phyloP scores from a whole-genome alignment of 2,329 filamentous ascomycete species.

The Escovopsis weberi region DNA sequence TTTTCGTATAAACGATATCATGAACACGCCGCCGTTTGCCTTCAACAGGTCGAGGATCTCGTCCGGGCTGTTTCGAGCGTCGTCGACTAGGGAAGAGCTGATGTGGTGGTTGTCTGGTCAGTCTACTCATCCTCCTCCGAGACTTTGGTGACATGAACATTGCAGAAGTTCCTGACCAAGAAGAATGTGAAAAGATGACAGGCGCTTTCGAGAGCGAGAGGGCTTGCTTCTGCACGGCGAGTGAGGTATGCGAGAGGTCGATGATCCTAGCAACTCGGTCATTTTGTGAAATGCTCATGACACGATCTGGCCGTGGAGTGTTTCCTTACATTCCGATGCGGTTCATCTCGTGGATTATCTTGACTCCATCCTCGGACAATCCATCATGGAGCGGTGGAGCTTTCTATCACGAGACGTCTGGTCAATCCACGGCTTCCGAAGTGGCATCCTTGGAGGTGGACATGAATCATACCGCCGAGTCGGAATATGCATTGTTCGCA shows the following conservation, averaged over 20 bases:
- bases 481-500: slow-evolving; percentile 8
- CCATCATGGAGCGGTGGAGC: slow-evolving; percentile 1
- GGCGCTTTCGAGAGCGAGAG: slow-evolving; percentile 38
- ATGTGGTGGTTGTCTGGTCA: too few species aligned
- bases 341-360: slow-evolving; percentile 7
- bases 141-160: slow-evolving; percentile 15
- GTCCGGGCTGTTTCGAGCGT: slow-evolving; percentile 75
- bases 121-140: too few species aligned
- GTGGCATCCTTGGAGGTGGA: background rate
- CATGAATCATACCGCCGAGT: slow-evolving; percentile 2
- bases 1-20: slow-evolving; percentile 69
- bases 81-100: slow-evolving; percentile 53
- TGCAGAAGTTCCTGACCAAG: background rate
- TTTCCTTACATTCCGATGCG: slow-evolving; percentile 6
- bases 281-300: background rate
- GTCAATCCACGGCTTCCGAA: background rate
- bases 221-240: slow-evolving; percentile 2
- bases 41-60: slow-evolving; percentile 62
- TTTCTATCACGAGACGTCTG: background rate
- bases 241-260: slow-evolving; percentile 53
- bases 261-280: slow-evolving; percentile 36
- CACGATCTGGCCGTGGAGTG: too few species aligned
- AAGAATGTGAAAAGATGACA: slow-evolving; percentile 61
- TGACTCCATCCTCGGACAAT: slow-evolving; percentile 3
- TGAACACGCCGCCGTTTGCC: slow-evolving; percentile 54